A percentile compares a stretch with the other conserved stretches of the same genome.
Conservation (phyloP, 2,329 filamentous ascomycete genomes). For the Endoconidiophora polonica region DNA sequence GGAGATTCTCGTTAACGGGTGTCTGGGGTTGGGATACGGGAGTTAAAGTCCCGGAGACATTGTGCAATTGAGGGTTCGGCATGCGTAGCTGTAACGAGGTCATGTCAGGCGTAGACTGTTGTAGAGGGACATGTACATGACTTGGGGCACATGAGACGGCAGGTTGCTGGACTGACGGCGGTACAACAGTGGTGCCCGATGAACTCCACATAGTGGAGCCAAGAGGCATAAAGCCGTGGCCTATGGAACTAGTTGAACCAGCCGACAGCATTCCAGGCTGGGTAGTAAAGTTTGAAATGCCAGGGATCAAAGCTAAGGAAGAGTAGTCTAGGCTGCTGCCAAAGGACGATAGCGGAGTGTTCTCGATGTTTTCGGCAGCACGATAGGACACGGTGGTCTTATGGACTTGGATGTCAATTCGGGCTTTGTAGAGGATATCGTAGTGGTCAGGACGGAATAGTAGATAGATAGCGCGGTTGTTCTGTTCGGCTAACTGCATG, state of each 20-base stretch:
- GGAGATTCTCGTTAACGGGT: constrained; percentile 1
- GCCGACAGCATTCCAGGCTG: constrained; percentile 8
- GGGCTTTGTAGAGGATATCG: constrained; percentile 69
- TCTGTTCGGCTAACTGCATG: constrained; percentile 24
- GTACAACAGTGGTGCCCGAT: not conserved
- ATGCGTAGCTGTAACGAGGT: not conserved
- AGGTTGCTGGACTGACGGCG: not conserved
- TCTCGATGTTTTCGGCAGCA: constrained; percentile 27
- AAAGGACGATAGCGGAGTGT: constrained; percentile 26
- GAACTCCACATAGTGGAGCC: not conserved
- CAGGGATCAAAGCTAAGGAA: constrained; percentile 31
- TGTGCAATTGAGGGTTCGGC: not conserved
- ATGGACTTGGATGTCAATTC: constrained; percentile 20
- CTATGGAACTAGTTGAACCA: constrained; percentile 15
- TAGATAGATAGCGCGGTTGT: constrained; percentile 38
- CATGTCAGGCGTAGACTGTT: not conserved
- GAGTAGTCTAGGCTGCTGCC: constrained; percentile 25
- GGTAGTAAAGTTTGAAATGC: constrained; percentile 22
- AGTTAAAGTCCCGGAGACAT: not conserved
- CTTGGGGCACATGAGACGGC: not conserved
- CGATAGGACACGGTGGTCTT: constrained; percentile 38
- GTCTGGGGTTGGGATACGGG: not conserved
- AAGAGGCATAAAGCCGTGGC: constrained; percentile 19
- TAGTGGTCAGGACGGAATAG: constrained; percentile 71
- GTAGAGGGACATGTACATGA: not conserved